These are phyloP conservation scores for Kwoniella sp. DNA, from an alignment of 768 basidiomycete species.

Conservation along the genomic window DNA sequence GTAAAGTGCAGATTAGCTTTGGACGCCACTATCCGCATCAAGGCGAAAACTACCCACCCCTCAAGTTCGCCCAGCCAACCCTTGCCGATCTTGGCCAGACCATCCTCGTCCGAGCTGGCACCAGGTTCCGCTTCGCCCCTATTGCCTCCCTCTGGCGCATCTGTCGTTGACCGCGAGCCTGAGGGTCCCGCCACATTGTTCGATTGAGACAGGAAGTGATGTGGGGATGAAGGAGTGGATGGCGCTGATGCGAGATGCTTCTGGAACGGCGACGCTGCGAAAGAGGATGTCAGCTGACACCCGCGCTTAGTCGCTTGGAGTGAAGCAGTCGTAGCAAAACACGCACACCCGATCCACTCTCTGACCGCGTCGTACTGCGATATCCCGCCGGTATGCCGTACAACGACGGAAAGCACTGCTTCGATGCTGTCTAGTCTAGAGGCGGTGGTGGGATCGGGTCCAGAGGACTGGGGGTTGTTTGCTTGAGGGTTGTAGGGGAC, in stretches of 20 bases:
- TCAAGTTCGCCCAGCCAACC: conserved; percentile 35
- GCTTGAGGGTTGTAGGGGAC: conserved; percentile 45
- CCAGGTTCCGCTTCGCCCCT: conserved; percentile 6
- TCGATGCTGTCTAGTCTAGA: conserved; percentile 33
- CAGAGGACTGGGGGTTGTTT: neutral
- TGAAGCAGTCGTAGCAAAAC: neutral
- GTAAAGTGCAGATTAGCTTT: too few species aligned
- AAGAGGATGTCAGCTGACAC: neutral
- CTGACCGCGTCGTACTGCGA: conserved; percentile 33
- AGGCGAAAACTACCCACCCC: conserved; percentile 15
- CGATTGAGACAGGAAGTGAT: conserved; percentile 7
- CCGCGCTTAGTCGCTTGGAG: too few species aligned
- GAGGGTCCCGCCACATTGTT: conserved; percentile 3
- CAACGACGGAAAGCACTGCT: conserved; percentile 28
- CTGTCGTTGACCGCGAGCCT: conserved; percentile 1
- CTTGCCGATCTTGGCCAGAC: conserved; percentile 17
- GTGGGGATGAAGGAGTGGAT: conserved; percentile 16
- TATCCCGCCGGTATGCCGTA: conserved; percentile 32
- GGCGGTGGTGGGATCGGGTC: conserved; percentile 30
- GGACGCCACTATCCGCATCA: too few species aligned
- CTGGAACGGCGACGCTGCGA: conserved; percentile 6
- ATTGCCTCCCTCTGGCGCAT: neutral
- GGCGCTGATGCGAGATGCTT: conserved; percentile 21
- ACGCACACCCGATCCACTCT: conserved; percentile 36
- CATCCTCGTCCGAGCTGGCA: conserved; percentile 23